A percentile compares a stretch with the other conserved stretches of the same genome.
Evolutionary conservation across 352 stramenopile species (phyloP).

Genomic region (Halophytophthora polymorphica): DNA sequence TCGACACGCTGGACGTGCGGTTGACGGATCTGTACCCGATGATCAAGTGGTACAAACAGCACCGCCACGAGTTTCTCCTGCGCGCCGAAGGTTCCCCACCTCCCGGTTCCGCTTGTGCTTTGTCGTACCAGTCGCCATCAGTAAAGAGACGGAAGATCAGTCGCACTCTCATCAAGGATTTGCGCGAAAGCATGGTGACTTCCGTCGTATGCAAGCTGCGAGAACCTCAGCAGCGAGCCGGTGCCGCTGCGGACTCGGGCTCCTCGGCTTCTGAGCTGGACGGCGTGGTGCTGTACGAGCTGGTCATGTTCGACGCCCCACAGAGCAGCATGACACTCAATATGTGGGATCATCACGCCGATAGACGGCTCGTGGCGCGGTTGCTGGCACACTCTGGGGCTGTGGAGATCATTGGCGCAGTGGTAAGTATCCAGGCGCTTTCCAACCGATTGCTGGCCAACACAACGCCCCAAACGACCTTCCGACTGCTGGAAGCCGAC

Average conservation of each 20-base stretch:
- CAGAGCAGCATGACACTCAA: slow-evolving; percentile 48
- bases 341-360: slow-evolving; percentile 64
- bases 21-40: slow-evolving; percentile 57
- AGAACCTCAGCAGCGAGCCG: not conserved
- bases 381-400: slow-evolving; percentile 36
- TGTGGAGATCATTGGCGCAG: slow-evolving; percentile 36
- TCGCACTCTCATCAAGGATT: slow-evolving; percentile 35
- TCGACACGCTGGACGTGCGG: slow-evolving; percentile 47
- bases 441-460: slow-evolving; percentile 52
- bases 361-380: slow-evolving; percentile 35
- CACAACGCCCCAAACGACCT: slow-evolving; percentile 52
- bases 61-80: slow-evolving; percentile 40
- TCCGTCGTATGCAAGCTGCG: slow-evolving; percentile 42
- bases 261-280: slow-evolving; percentile 24
- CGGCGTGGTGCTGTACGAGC: slow-evolving; percentile 40
- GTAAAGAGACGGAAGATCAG: slow-evolving; percentile 12
- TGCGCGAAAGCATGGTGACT: slow-evolving; percentile 57
- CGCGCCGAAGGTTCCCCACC: slow-evolving; percentile 3
- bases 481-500: slow-evolving; percentile 25
- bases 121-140: not conserved
- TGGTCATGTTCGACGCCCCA: slow-evolving; percentile 42
- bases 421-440: slow-evolving; percentile 45
- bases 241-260: not conserved
- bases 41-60: slow-evolving; percentile 67
- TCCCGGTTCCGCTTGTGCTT: not conserved